These are phyloP conservation scores for Oryza longistaminata DNA, from an alignment of 176 grass and related monocot genomes.

Conservation along the genomic window DNA sequence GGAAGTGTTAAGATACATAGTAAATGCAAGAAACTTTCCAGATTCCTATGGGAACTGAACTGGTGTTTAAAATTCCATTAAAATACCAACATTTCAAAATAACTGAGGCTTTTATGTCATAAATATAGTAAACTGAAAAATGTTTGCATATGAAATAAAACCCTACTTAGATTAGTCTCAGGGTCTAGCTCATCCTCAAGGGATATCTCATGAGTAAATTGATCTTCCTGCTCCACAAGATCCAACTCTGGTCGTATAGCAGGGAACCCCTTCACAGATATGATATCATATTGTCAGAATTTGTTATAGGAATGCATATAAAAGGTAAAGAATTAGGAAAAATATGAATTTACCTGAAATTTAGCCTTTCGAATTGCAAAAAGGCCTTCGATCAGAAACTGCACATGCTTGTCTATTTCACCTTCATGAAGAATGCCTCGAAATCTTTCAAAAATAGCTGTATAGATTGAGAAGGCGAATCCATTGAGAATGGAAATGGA, in stretches of 20 bases:
- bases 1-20: not conserved
- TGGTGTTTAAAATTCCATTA: not conserved
- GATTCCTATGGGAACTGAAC: not conserved
- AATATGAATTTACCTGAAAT: constrained; percentile 70
- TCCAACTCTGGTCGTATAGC: constrained; percentile 85
- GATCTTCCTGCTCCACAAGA: constrained; percentile 97
- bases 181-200: constrained; percentile 85
- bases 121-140: constrained; percentile 4
- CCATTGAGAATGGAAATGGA: not conserved
- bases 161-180: constrained; percentile 79
- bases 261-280: constrained; percentile 73
- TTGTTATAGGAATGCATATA: not conserved
- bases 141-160: constrained; percentile 20
- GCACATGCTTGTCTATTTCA: constrained; percentile 92
- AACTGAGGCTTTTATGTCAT: not conserved
- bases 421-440: constrained; percentile 97
- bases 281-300: constrained; percentile 23
- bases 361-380: constrained; percentile 98
- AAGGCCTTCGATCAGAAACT: constrained; percentile 94
- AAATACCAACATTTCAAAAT: not conserved
- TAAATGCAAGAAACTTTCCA: not conserved
- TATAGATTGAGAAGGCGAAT: constrained; percentile 18
- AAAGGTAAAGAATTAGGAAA: not conserved
- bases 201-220: constrained; percentile 89
- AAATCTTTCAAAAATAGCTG: constrained; percentile 99